Evolutionary conservation across 2,329 filamentous ascomycete genomes (phyloP), one percentile per base, ranked within the genome.

Genomic region (Sporothrix pseudoabietina): DNA sequence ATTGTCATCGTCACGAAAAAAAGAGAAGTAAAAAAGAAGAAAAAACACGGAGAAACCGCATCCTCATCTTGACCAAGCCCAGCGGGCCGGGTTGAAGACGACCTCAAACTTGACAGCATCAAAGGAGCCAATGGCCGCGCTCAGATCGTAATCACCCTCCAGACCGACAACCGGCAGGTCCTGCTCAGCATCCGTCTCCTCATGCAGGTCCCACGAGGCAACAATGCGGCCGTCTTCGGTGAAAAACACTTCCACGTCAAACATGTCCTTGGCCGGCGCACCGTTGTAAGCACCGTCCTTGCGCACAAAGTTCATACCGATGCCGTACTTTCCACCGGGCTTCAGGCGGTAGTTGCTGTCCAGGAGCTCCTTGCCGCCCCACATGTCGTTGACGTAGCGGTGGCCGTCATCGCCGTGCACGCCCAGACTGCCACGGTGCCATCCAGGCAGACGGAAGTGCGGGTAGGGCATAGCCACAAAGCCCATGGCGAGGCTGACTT

Each of bases 381-480:
- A 91, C 8, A 86, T 85, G 79, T 95, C 91, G 79, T 94, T 93
- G 77, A 94, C 85, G 79, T 91, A 96, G 80, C 87, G 87, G 77
- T 91, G 87, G 0, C 93, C 93, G 80, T 95, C 93, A 80, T 95
- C 93, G 65, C 91, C 90, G 79, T 95, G 93, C n/a, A 95, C 88
- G 1, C 86, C 93, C 16, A 94, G 78, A 75, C 89, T 91, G 22
- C 88, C 92, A 47, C 92, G 87, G 79, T 96, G 91, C 93, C 92
- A 95, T 1, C 93, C 93, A 0, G 93, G 93, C 74, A 94, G 86
- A 8, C 93, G 87, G 83, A 93, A 95, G 0, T 87, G 85, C 7
- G 93, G 93, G 78, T 94, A 95, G 8, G 93, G 93, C 66, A 91
- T 87, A 1, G 92, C 92, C 0, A 87, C 83, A 80, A 90, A 94